These are phyloP conservation scores for Coemansia sp. DNA, from an alignment of 192 early-diverging fungal genomes.

Conservation along the genomic window DNA sequence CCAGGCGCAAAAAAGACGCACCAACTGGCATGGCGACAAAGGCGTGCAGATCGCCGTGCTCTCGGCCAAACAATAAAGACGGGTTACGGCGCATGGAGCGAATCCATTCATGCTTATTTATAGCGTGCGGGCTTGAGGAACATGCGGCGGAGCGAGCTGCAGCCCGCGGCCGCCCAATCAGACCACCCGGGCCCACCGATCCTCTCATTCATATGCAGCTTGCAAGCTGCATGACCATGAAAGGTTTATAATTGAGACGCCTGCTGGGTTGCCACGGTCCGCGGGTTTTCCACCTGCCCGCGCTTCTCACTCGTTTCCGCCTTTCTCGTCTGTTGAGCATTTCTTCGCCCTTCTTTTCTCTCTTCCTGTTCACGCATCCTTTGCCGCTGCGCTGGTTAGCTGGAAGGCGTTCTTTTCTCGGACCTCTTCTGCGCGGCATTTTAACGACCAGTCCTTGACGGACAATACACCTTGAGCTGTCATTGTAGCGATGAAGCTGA, in stretches of 20 bases:
- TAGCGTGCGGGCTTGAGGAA: background rate
- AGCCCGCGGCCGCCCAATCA: background rate
- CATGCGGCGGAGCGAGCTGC: background rate
- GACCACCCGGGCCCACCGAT: background rate
- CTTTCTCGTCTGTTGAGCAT: conserved; percentile 3
- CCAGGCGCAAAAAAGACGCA: too few species aligned
- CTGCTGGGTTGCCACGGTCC: too few species aligned
- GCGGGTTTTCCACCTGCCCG: conserved; percentile 8
- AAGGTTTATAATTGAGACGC: conserved; percentile 1
- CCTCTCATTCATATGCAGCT: conserved; percentile 5
- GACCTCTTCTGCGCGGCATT: conserved; percentile 1
- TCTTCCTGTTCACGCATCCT: background rate
- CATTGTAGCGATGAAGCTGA: conserved; percentile 34
- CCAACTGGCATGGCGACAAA: too few species aligned
- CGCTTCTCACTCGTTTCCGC: conserved; percentile 3
- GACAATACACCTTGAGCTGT: conserved; percentile 1
- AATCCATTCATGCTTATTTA: background rate
- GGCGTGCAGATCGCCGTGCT: background rate
- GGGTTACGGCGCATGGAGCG: background rate
- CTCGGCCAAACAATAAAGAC: background rate
- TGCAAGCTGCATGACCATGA: background rate
- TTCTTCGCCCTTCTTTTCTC: too few species aligned
- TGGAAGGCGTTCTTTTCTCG: background rate
- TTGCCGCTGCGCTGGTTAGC: background rate
- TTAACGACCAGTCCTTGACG: conserved; percentile 6